Percentiles rank a stretch among this genome's conserved stretches.
These are phyloP conservation scores for Fusarium sp. DNA, from an alignment of 2,329 filamentous ascomycete species.

Conservation along the genomic window DNA sequence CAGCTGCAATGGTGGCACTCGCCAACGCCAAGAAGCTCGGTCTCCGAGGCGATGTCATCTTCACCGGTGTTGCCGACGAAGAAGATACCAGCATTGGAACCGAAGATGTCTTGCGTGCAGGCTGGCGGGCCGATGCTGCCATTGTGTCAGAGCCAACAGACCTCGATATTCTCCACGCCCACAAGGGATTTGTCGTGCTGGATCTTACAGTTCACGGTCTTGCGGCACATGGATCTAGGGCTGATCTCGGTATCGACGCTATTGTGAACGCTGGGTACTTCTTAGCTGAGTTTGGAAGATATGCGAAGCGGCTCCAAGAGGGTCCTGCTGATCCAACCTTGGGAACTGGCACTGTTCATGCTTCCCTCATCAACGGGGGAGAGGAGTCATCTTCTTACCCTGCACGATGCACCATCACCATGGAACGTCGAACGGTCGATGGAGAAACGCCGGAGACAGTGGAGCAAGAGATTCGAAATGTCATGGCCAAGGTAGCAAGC, in stretches of 20 bases:
- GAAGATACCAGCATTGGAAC: conserved; percentile 61
- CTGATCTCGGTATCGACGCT: conserved; percentile 58
- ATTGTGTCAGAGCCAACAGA: conserved; percentile 59
- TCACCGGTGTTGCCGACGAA: conserved; percentile 63
- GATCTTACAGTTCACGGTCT: conserved; percentile 54
- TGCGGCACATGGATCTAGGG: conserved; percentile 54
- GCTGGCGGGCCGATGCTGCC: conserved; percentile 62
- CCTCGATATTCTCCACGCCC: conserved; percentile 53
- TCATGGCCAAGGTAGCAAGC: conserved; percentile 48
- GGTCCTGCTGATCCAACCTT: conserved; percentile 45
- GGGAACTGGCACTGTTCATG: conserved; percentile 55
- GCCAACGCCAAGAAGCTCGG: conserved; percentile 49
- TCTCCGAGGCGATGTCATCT: conserved; percentile 58
- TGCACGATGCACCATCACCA: conserved; percentile 54
- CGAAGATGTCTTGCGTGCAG: conserved; percentile 57
- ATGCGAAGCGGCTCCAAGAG: conserved; percentile 47
- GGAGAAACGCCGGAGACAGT: conserved; percentile 53
- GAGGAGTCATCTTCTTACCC: conserved; percentile 62
- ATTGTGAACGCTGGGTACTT: conserved; percentile 58
- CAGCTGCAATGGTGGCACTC: conserved; percentile 55
- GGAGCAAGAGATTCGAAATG: conserved; percentile 47
- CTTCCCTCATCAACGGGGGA: conserved; percentile 57
- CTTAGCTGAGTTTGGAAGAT: conserved; percentile 54
- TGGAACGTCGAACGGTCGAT: conserved; percentile 59
- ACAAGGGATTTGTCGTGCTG: conserved; percentile 60